Conservation (phyloP, 306 rosid species). For the Prunus mongolica region DNA sequence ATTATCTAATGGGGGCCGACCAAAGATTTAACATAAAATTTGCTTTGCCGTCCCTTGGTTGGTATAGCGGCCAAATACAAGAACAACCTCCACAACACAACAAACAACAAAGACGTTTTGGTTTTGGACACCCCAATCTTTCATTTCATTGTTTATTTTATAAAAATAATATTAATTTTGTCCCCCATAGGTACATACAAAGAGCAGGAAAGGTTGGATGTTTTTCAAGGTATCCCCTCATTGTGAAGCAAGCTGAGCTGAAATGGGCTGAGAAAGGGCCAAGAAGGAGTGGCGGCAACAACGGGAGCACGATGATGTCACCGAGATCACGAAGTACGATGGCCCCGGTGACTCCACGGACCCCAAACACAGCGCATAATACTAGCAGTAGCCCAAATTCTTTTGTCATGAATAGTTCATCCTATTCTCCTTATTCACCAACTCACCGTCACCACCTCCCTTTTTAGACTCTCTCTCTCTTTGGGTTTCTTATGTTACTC, state of each 20-base stretch:
- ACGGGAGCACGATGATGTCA: slow-evolving; percentile 21
- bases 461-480: slow-evolving; percentile 13
- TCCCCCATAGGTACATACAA: slow-evolving; percentile 51
- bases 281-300: slow-evolving; percentile 36
- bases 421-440: slow-evolving; percentile 41
- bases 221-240: slow-evolving; percentile 50
- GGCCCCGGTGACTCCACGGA: slow-evolving; percentile 22
- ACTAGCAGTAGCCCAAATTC: slow-evolving; percentile 25
- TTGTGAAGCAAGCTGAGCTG: slow-evolving; percentile 57
- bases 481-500: background rate
- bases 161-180: background rate
- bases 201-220: slow-evolving; percentile 63
- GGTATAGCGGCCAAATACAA: background rate
- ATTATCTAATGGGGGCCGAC: background rate
- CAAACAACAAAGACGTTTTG: background rate
- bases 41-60: slow-evolving; percentile 14
- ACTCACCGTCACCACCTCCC: slow-evolving; percentile 46
- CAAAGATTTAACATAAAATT: background rate
- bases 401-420: slow-evolving; percentile 35
- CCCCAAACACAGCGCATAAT: slow-evolving; percentile 15
- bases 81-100: background rate
- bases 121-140: background rate
- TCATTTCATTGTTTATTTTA: background rate
- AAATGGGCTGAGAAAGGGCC: slow-evolving; percentile 87
- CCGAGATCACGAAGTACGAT: slow-evolving; percentile 36